Evolutionary conservation across 331 rosid genomes (phyloP), one percentile per base, ranked within the genome.

Genomic region (Cydonia oblonga): DNA sequence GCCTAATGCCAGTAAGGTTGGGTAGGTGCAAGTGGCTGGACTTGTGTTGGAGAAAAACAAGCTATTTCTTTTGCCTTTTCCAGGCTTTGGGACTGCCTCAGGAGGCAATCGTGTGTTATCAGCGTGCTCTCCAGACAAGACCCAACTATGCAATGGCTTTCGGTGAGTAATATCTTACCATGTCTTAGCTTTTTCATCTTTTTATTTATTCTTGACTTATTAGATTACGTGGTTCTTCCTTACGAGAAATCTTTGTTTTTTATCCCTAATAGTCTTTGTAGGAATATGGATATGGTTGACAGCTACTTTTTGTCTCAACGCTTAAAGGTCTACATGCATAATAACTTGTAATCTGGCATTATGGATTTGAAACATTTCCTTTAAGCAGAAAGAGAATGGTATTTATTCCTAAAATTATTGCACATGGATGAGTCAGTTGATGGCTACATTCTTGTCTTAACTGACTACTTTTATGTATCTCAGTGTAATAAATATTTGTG

Each of bases 21-120:
- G 74, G 79, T 82, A 81, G 77, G 82, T 88, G 75, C 84, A 86
- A 70, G 78, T 83, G 80, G 77, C 68, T 73, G 69, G 75, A 75
- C 73, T 78, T 30, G 80, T 74, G 74, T 82, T 74, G 74, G 76
- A 84, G 87, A 81, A 88, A 78, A 82, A 76, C 79, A 53, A 76
- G 76, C 79, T 64, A 33, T 82, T 84, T 81, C 71, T 83, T 84
- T 87, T 87, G 77, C 79, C 80, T 71, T 82, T 81, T 78, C 78
- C 86, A 95, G 99, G 99, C 99, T 78, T 77, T 95, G 73, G 93
- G 96, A 82, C 83, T 87, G 96, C 90, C 96, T 71, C 96, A 87
- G 75, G 99, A 95, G 85, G 99, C 99, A 72, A 87, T 95, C 75
- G 78, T 89, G 24, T 95, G 99, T 80, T 95, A 95, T 74, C 92